Evolutionary conservation across 2,329 filamentous ascomycete genomes (phyloP), one percentile per base, ranked within the genome.

Genomic region (Neopestalotiopsis clavispora): DNA sequence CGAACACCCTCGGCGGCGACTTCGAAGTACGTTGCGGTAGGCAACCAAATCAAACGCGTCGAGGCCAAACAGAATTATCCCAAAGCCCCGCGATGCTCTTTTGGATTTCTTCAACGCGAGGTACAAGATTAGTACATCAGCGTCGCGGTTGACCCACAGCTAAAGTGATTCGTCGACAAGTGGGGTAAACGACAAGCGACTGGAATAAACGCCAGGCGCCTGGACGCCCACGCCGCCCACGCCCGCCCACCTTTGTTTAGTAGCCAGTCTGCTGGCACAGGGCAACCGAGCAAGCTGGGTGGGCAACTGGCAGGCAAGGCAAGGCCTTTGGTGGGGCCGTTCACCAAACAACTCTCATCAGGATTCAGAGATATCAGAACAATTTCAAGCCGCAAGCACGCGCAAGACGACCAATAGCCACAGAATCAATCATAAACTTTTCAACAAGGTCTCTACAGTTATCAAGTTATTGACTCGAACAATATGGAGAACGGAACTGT

Each of bases 401-500:
- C 34, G n/a, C 17, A 28, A 38, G 14, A 62, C n/a, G 3, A 23
- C 30, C 5, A 62, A 42, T 30, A 4, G 59, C 57, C 57, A 6
- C 12, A 1, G 10, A 62, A 2, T 4, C 13, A 56, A 40, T 13
- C 23, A 61, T 1, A 30, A 6, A 7, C 28, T 20, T n/a, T 3
- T 17, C 23, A 28, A 3, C 0, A 28, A 28, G 4, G 23, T 4
- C 23, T 28, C 23, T 28, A 28, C 3, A 28, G 1, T 28, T 0
- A 28, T 28, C 23, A 28, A 28, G 23, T n/a, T n/a, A n/a, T n/a
- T n/a, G 23, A 28, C 23, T 28, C 23, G 23, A 28, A 28, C 71
- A 80, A 72, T 70, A 96, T 95, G 93, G 94, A 95, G 83, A 95
- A 95, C 84, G 90, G 89, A 71, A 85, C 86, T 71, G 64, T 66